Evolutionary conservation across 2,329 filamentous ascomycete species (phyloP).

Genomic region (Diaporthe caulivora): DNA sequence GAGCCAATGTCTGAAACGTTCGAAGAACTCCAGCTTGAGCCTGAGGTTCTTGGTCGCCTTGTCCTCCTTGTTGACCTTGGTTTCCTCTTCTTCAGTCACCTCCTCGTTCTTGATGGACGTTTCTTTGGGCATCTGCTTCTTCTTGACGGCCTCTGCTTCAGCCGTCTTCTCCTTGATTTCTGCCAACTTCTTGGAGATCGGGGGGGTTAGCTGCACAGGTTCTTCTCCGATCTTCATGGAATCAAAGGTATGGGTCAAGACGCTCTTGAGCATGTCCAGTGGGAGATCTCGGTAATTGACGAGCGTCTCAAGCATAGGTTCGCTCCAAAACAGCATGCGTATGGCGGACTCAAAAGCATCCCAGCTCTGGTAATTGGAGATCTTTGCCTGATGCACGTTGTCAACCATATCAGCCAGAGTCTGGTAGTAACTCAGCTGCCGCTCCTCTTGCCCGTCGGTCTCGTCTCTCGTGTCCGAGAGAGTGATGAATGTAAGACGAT

Average conservation of each 20-base stretch:
- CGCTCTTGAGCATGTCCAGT: background rate
- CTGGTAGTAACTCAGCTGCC: slow-evolving; percentile 33
- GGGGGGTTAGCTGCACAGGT: background rate
- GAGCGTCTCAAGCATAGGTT: background rate
- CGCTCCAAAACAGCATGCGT: slow-evolving; percentile 36
- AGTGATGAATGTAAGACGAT: slow-evolving; percentile 27
- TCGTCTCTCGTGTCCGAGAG: background rate
- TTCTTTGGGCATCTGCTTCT: no score
- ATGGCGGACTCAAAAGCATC: slow-evolving; percentile 37
- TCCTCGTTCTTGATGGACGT: no score
- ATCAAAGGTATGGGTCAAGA: background rate
- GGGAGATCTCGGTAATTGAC: background rate
- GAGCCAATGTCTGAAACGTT: slow-evolving; percentile 10
- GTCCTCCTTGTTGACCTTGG: background rate
- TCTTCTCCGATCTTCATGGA: background rate
- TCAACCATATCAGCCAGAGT: slow-evolving; percentile 2
- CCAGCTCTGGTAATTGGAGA: slow-evolving; percentile 31
- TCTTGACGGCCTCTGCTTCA: no score
- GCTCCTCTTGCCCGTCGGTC: slow-evolving; percentile 17
- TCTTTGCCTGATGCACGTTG: slow-evolving; percentile 7
- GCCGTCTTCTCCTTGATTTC: no score
- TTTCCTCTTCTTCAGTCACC: background rate
- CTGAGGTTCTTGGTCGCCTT: background rate
- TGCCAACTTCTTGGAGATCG: no score
- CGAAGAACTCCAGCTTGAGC: background rate